Conservation (phyloP, 2,329 filamentous ascomycete genomes). For the Graphilbum sp. region DNA sequence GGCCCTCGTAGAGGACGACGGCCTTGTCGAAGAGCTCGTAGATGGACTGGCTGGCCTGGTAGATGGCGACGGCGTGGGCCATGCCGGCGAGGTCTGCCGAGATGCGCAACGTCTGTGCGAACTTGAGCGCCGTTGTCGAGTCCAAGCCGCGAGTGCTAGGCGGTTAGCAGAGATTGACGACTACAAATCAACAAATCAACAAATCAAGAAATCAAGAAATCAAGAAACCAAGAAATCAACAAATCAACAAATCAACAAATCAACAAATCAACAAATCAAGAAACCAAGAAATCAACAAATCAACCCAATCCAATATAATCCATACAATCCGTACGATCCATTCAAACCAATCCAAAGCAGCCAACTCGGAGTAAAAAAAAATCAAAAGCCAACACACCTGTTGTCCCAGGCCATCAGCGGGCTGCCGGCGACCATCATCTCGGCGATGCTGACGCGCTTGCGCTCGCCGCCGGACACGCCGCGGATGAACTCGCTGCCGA, state of each 20-base stretch:
- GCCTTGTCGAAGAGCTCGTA: conserved; percentile 60
- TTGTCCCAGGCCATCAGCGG: conserved; percentile 60
- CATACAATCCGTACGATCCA: no score
- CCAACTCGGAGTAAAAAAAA: background rate
- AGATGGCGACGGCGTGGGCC: conserved; percentile 46
- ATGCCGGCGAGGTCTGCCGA: conserved; percentile 47
- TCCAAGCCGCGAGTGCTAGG: conserved; percentile 41
- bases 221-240: background rate
- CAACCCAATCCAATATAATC: background rate
- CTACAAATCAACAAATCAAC: background rate
- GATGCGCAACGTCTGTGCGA: conserved; percentile 44
- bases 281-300: background rate
- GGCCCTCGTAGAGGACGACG: conserved; percentile 50
- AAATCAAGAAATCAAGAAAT: background rate
- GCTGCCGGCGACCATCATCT: conserved; percentile 43
- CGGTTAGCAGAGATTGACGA: background rate
- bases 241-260: no score
- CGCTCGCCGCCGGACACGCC: conserved; percentile 46
- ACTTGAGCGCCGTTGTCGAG: conserved; percentile 48
- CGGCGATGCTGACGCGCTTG: conserved; percentile 61
- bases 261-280: background rate
- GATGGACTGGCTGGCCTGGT: conserved; percentile 50
- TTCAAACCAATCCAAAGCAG: no score
- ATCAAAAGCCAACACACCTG: background rate
- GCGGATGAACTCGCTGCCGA: conserved; percentile 51